Conservation (phyloP, 148 eudicot genomes). For the Rhododendron ovatum region DNA sequence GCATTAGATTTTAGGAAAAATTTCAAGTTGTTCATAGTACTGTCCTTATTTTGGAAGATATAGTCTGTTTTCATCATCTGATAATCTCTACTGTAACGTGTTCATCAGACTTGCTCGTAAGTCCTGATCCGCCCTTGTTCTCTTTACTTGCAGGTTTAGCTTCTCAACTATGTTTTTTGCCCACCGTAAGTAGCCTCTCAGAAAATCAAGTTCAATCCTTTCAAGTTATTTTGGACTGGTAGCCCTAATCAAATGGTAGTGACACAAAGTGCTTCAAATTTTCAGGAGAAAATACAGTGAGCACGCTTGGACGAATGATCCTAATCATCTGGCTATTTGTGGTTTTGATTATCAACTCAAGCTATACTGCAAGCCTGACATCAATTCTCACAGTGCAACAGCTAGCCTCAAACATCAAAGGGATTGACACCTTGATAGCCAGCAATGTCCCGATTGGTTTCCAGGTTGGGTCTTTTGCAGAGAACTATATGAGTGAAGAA, state of each 20-base stretch:
- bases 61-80: background rate
- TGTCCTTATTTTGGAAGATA: background rate
- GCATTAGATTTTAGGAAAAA: background rate
- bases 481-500: constrained; percentile 57
- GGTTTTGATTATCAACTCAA: constrained; percentile 71
- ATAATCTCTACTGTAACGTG: background rate
- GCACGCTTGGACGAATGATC: constrained; percentile 79
- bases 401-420: constrained; percentile 58
- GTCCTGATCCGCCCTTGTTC: background rate
- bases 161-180: constrained; percentile 78
- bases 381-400: constrained; percentile 87
- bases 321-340: constrained; percentile 86
- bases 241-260: background rate
- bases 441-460: constrained; percentile 54
- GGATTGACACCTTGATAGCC: constrained; percentile 62
- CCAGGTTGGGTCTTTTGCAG: constrained; percentile 84
- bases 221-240: background rate
- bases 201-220: background rate
- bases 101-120: background rate
- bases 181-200: constrained; percentile 51
- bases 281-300: constrained; percentile 86
- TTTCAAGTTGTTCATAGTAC: background rate
- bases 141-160: constrained; percentile 66
- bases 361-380: constrained; percentile 93
- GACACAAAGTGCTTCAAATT: constrained; percentile 3